Percentiles rank a stretch among this genome's conserved stretches.
Conservation (phyloP, 371 early-diverging fungal species). For the Lichtheimia hyalospora region DNA sequence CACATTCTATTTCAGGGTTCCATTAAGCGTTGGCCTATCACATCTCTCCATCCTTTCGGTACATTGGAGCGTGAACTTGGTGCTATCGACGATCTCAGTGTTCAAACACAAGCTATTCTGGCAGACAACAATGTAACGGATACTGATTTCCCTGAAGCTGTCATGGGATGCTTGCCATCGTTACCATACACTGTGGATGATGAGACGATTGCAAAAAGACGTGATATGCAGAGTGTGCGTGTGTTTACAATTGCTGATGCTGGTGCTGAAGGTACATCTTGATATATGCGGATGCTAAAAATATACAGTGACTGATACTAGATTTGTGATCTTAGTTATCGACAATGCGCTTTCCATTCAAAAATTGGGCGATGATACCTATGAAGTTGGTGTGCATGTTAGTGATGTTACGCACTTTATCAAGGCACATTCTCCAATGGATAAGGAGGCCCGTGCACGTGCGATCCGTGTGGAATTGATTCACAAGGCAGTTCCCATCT, state of each 20-base stretch:
- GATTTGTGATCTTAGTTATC: constrained; percentile 32
- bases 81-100: constrained; percentile 63
- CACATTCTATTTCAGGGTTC: constrained; percentile 35
- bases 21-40: constrained; percentile 76
- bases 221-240: constrained; percentile 63
- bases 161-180: constrained; percentile 65
- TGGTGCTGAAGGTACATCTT: constrained; percentile 74
- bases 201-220: constrained; percentile 58
- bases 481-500: constrained; percentile 93
- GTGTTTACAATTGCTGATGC: constrained; percentile 90
- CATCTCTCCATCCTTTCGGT: constrained; percentile 75
- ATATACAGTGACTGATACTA: constrained; percentile 25
- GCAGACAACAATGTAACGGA: constrained; percentile 65
- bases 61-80: constrained; percentile 66
- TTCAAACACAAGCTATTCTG: constrained; percentile 73
- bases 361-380: constrained; percentile 63
- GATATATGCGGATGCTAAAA: constrained; percentile 76
- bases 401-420: constrained; percentile 98
- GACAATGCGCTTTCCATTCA: constrained; percentile 91
- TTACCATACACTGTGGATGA: constrained; percentile 50
- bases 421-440: constrained; percentile 77
- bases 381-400: constrained; percentile 93
- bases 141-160: constrained; percentile 59
- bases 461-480: constrained; percentile 95
- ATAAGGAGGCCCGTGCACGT: constrained; percentile 86